Evolutionary conservation across 352 stramenopile species (phyloP), one percentile per base, ranked within the genome.

Genomic region (Achlya hypogyna): DNA sequence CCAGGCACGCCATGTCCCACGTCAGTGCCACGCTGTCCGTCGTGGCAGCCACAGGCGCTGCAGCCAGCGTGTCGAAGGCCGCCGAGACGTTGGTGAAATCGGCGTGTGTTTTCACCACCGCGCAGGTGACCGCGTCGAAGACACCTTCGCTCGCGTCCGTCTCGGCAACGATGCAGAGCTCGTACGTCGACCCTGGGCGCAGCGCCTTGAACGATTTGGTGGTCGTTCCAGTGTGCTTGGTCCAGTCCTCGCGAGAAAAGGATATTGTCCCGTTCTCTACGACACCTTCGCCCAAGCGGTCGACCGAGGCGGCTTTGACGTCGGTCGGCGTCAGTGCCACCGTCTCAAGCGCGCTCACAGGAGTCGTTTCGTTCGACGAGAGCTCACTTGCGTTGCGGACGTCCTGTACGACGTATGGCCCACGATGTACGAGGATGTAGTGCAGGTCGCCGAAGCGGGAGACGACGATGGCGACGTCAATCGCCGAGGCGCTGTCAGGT

Each of bases 1-100:
- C 16, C 51, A 16, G 1, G 59, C 59, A 60, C 79, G 74, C 6
- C 74, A 66, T 45, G 74, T 53, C 70, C 68, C 25, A 93, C 74
- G 16, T 71, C 73, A 51, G 89, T 68, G 18, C 63, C 72, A 40
- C 51, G 22, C 51, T n/a, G 20, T 86, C 74, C 0, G 75, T 86
- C 29, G 70, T 70, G 12, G 75, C 81, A 5, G 69, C 32, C 6
- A 89, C 62, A 5, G 82, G 70, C n/a, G 34, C 16, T 0, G 87
- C 58, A 2, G 72, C 40, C 18, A 88, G 71, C 27, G 87, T 74
- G 35, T 93, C 85, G 25, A 84, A 62, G 29, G 84, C 40, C 0
- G 76, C 68, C 0, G 85, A 91, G 49, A 89, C 80, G 49, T 91
- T 93, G 5, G 80, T 81, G 69, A 90, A 93, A 51, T 93, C 83